phyloP scores from a whole-genome alignment of 2,329 filamentous ascomycete species.

The Exophiala sp. region DNA sequence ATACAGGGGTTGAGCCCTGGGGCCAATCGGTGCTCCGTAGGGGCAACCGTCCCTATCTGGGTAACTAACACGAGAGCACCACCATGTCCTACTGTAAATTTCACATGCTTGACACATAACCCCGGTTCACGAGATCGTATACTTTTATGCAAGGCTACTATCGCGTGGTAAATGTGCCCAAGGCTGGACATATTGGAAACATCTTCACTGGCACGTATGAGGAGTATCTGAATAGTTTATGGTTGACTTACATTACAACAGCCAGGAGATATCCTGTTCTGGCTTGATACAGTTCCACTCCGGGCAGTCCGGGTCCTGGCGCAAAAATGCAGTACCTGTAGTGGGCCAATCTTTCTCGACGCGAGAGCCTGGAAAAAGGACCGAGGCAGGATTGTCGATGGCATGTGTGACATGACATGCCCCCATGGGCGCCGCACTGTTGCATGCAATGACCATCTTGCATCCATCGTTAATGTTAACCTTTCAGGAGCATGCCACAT shows the following conservation, averaged over 20 bases:
- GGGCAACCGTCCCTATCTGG: background rate
- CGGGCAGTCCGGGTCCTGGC: too few relatives aligned
- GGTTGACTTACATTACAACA: too few relatives aligned
- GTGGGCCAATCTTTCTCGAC: background rate
- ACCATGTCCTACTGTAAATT: background rate
- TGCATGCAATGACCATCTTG: too few relatives aligned
- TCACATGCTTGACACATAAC: constrained; percentile 11
- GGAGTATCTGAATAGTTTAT: too few relatives aligned
- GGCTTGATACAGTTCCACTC: too few relatives aligned
- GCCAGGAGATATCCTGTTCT: too few relatives aligned
- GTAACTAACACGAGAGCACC: background rate
- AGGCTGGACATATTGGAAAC: too few relatives aligned
- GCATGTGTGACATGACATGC: background rate
- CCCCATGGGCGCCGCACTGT: too few relatives aligned
- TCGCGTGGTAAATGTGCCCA: background rate
- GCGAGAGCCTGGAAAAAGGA: too few relatives aligned
- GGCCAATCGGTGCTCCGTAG: constrained; percentile 4
- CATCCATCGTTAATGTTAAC: background rate
- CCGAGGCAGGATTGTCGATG: too few relatives aligned
- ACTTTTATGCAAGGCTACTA: background rate
- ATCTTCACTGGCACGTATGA: too few relatives aligned
- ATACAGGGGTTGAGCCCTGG: background rate
- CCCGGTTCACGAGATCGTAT: background rate
- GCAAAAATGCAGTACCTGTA: background rate
- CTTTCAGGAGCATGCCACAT: background rate